Evolutionary conservation across 371 early-diverging fungal species (phyloP).

Genomic region (Mortierella sp.): DNA sequence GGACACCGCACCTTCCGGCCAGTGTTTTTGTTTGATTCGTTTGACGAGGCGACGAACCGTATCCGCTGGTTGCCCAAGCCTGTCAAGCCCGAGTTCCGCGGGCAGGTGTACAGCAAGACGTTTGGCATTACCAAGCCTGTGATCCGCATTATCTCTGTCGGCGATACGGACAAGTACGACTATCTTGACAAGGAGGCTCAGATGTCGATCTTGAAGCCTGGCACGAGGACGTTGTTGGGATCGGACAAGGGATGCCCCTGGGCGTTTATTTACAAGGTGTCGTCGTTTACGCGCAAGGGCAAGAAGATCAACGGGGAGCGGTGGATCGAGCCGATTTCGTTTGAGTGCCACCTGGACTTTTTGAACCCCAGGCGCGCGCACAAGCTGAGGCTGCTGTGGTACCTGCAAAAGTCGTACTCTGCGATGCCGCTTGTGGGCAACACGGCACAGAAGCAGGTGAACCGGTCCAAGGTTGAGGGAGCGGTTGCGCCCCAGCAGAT

Average conservation of each 20-base stretch:
- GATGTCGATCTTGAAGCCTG: conserved; percentile 49
- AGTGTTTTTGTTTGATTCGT: conserved; percentile 52
- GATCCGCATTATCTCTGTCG: conserved; percentile 54
- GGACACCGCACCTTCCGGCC: conserved; percentile 54
- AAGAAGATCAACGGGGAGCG: conserved; percentile 52
- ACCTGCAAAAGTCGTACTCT: conserved; percentile 49
- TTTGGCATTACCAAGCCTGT: conserved; percentile 53
- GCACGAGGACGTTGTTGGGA: conserved; percentile 46
- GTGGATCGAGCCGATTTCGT: conserved; percentile 52
- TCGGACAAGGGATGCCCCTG: conserved; percentile 57
- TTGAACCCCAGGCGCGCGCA: conserved; percentile 53
- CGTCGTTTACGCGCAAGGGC: conserved; percentile 55
- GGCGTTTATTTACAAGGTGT: conserved; percentile 57
- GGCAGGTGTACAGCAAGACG: conserved; percentile 57
- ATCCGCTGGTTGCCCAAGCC: conserved; percentile 51
- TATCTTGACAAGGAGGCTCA: conserved; percentile 56
- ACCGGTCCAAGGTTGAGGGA: conserved; percentile 51
- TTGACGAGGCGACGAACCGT: conserved; percentile 55
- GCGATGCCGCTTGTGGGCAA: conserved; percentile 45
- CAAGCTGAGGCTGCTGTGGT: conserved; percentile 49
- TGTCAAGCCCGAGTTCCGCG: conserved; percentile 31
- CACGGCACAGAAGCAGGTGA: conserved; percentile 22
- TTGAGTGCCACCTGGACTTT: conserved; percentile 55
- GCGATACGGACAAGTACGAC: conserved; percentile 52
- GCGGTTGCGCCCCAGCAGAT: conserved; percentile 36